A percentile compares a stretch with the other conserved stretches of the same genome.
phyloP scores from a whole-genome alignment of 140 eudicot species.

The Oenanthe javanica region DNA sequence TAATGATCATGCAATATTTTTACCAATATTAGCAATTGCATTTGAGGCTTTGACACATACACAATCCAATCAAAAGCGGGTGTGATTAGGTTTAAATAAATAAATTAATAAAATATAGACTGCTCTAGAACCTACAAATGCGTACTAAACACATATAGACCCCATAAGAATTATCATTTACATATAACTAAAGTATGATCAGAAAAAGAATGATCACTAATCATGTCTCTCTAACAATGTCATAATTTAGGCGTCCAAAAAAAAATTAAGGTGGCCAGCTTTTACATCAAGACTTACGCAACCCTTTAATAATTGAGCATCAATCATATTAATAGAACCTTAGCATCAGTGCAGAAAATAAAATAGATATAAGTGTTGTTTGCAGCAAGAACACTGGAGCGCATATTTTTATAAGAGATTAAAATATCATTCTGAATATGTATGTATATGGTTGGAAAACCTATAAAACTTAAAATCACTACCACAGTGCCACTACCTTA shows the following conservation, averaged over 20 bases:
- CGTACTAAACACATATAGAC: neutral
- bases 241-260: neutral
- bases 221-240: neutral
- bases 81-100: neutral
- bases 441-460: neutral
- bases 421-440: neutral
- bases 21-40: neutral
- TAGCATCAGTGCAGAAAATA: neutral
- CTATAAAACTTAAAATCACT: neutral
- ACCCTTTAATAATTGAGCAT: neutral
- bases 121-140: neutral
- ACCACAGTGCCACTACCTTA: neutral
- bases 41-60: neutral
- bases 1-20: neutral
- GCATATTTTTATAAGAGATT: neutral
- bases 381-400: neutral
- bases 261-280: neutral
- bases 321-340: neutral
- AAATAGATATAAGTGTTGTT: neutral
- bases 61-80: neutral
- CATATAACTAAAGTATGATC: neutral
- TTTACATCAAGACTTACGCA: neutral
- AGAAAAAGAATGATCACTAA: neutral
- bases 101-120: neutral
- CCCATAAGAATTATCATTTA: neutral